A percentile compares a stretch with the other conserved stretches of the same genome.
phyloP scores from a whole-genome alignment of 441 rosid species.

The Viola pubescens region DNA sequence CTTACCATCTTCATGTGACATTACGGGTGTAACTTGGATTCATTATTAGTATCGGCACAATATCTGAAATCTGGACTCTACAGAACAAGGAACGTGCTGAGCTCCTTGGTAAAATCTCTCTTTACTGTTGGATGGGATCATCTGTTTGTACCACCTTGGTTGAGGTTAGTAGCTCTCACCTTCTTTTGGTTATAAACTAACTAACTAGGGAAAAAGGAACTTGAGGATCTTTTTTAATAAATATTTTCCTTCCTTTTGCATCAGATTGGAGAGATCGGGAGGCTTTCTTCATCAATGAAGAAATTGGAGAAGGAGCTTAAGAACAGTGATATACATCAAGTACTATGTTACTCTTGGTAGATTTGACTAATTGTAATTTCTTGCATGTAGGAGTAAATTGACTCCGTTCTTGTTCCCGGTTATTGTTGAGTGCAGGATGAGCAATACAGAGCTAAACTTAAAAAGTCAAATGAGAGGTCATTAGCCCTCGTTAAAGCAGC shows the following conservation, averaged over 20 bases:
- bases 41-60: no score
- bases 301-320: conserved; percentile 71
- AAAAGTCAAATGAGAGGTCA: conserved; percentile 80
- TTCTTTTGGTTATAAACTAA: neutral
- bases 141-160: conserved; percentile 67
- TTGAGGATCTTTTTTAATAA: conserved; percentile 3
- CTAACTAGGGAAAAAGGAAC: neutral
- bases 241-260: conserved; percentile 3
- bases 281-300: conserved; percentile 75
- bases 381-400: neutral
- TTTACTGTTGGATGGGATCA: conserved; percentile 90
- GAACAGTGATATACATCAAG: conserved; percentile 51
- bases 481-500: conserved; percentile 72
- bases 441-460: conserved; percentile 60
- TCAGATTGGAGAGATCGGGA: conserved; percentile 79
- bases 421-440: conserved; percentile 41
- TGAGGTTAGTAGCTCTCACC: conserved; percentile 49
- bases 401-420: neutral
- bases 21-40: no score
- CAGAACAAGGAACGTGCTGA: conserved; percentile 88
- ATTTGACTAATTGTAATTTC: neutral
- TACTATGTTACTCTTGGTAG: conserved; percentile 18
- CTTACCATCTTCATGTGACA: neutral
- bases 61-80: neutral
- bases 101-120: conserved; percentile 77